phyloP scores from a whole-genome alignment of 1,139 yeast genomes.

The Zygosaccharomyces pseudobailii region DNA sequence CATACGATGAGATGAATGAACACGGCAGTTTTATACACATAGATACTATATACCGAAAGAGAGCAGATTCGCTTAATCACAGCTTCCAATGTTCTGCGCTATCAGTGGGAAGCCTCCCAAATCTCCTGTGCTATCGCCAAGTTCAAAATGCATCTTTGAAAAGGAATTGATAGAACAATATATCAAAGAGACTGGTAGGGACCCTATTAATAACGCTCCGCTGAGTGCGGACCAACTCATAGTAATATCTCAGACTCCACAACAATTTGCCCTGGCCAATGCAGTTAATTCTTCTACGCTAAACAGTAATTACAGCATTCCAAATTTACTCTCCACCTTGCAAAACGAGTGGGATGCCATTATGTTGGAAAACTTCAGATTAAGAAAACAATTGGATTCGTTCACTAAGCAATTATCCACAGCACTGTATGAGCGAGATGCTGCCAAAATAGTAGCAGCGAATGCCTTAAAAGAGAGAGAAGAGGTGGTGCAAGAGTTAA shows the following conservation, averaged over 20 bases:
- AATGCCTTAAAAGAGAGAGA: constrained; percentile 68
- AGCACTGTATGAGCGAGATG: constrained; percentile 81
- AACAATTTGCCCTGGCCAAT: constrained; percentile 25
- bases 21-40: neutral
- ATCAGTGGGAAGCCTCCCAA: constrained; percentile 57
- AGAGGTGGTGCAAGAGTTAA: constrained; percentile 56
- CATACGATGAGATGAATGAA: neutral
- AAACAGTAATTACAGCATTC: constrained; percentile 56
- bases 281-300: constrained; percentile 33
- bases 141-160: constrained; percentile 71
- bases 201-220: constrained; percentile 69
- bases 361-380: constrained; percentile 71
- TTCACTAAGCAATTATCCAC: constrained; percentile 71
- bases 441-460: constrained; percentile 84
- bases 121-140: constrained; percentile 72
- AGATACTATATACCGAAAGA: neutral
- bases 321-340: constrained; percentile 64
- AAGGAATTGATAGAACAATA: constrained; percentile 55
- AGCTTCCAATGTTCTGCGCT: constrained; percentile 29
- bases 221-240: constrained; percentile 57
- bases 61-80: neutral
- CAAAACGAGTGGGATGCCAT: constrained; percentile 91
- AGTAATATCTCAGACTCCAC: constrained; percentile 37
- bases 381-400: constrained; percentile 64
- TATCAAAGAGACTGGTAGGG: constrained; percentile 59